Evolutionary conservation across 129 eudicot species (phyloP).

Genomic region (Sambucus nigra): DNA sequence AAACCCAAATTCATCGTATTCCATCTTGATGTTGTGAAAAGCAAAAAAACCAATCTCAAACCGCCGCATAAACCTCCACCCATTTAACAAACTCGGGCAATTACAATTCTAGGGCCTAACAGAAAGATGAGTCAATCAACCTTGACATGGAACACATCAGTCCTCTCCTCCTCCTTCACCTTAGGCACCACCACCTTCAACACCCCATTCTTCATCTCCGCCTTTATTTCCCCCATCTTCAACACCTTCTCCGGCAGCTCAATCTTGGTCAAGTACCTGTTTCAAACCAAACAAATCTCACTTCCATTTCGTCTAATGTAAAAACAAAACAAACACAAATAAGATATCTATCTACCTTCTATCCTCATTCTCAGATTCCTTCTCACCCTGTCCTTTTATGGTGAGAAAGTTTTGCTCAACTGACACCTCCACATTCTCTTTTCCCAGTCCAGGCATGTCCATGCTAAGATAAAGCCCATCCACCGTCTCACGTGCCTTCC

Average conservation of each 20-base stretch:
- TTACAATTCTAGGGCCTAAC: no score
- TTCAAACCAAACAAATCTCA: no score
- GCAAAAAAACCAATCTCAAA: no score
- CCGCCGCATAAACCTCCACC: no score
- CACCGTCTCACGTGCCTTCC: slow-evolving; percentile 19
- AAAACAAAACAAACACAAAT: no score
- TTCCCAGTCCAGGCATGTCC: slow-evolving; percentile 39
- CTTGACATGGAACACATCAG: slow-evolving; percentile 24
- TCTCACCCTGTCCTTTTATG: slow-evolving; percentile 23
- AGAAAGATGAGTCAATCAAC: slow-evolving; percentile 14
- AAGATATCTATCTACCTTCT: no score
- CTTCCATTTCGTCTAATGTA: no score
- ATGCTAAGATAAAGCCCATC: slow-evolving; percentile 23
- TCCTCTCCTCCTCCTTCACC: slow-evolving; percentile 36
- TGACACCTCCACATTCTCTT: slow-evolving; percentile 30
- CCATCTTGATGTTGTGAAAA: no score
- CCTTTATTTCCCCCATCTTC: slow-evolving; percentile 26
- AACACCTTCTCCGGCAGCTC: slow-evolving; percentile 26
- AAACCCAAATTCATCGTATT: no score
- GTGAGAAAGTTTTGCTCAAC: slow-evolving; percentile 33
- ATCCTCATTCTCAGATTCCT: slow-evolving; percentile 21
- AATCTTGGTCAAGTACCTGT: slow-evolving; percentile 20
- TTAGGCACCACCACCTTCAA: slow-evolving; percentile 26
- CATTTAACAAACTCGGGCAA: no score
- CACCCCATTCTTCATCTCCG: slow-evolving; percentile 41